Conservation (phyloP, 305 asterid species). For the Fraxinus latifolia region DNA sequence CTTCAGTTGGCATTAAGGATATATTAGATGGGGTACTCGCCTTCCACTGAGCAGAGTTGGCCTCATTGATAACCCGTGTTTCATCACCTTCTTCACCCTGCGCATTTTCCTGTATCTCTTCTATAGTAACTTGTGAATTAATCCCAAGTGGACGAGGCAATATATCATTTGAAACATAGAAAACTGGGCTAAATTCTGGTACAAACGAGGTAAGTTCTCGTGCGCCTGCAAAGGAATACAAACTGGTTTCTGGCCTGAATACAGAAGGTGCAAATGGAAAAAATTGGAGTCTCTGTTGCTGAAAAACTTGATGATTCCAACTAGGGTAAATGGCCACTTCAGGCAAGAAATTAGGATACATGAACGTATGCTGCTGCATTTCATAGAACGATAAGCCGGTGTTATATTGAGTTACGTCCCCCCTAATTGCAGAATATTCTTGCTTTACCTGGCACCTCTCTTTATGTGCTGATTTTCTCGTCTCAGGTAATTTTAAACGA, state of each 20-base stretch:
- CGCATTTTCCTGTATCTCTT: constrained; percentile 16
- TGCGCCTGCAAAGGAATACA: neutral
- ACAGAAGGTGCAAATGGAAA: constrained; percentile 22
- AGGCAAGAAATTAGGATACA: constrained; percentile 3
- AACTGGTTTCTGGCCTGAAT: constrained; percentile 20
- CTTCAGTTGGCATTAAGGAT: neutral
- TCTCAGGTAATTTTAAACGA: constrained; percentile 17
- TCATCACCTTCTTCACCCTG: constrained; percentile 1
- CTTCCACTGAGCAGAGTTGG: constrained; percentile 9
- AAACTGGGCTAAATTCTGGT: constrained; percentile 8
- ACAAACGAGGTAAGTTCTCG: constrained; percentile 6
- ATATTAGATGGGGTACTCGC: neutral
- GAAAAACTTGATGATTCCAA: constrained; percentile 12
- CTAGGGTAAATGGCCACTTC: constrained; percentile 4
- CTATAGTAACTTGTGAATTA: constrained; percentile 22
- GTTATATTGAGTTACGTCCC: neutral
- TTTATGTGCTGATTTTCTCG: neutral
- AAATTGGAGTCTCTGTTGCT: constrained; percentile 18
- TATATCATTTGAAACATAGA: constrained; percentile 19
- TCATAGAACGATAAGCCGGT: neutral
- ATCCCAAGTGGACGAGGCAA: constrained; percentile 16
- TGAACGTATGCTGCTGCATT: neutral
- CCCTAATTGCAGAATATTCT: neutral
- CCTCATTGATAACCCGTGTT: neutral
- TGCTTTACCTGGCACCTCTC: neutral